Conservation (phyloP, 495 filamentous ascomycete genomes). For the Aspergillus cavernicola region DNA sequence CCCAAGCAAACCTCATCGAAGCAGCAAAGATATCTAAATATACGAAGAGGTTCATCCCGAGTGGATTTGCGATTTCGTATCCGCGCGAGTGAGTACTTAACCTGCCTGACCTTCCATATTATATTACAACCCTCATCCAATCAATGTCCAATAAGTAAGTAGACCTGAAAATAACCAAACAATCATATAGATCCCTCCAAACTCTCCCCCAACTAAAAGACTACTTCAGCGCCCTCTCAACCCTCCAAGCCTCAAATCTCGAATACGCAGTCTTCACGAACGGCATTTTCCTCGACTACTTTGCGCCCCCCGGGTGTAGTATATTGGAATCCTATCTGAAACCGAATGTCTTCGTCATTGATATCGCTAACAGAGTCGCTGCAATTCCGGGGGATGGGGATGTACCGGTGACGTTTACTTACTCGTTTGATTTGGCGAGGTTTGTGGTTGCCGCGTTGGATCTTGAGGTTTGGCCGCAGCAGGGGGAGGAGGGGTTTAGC, state of each 20-base stretch:
- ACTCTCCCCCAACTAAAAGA: constrained; percentile 12
- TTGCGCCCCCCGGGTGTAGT: constrained; percentile 25
- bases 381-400: constrained; percentile 42
- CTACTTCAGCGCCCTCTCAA: constrained; percentile 15
- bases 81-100: constrained; percentile 4
- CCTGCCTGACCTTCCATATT: no score
- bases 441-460: constrained; percentile 38
- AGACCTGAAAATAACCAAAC: no score
- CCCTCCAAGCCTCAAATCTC: constrained; percentile 21
- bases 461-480: constrained; percentile 35
- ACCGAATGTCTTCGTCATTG: constrained; percentile 30
- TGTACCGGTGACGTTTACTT: constrained; percentile 34
- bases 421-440: constrained; percentile 41
- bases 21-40: constrained; percentile 33
- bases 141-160: no score
- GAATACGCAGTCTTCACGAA: constrained; percentile 40
- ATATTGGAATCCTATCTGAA: constrained; percentile 26
- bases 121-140: no score
- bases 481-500: constrained; percentile 10
- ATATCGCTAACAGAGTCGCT: constrained; percentile 35
- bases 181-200: background rate
- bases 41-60: constrained; percentile 37
- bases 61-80: constrained; percentile 28
- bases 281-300: constrained; percentile 46
- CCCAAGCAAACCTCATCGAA: constrained; percentile 29